Evolutionary conservation across 2,329 filamentous ascomycete genomes (phyloP).

Genomic region (Conoideocrella luteorostrata): DNA sequence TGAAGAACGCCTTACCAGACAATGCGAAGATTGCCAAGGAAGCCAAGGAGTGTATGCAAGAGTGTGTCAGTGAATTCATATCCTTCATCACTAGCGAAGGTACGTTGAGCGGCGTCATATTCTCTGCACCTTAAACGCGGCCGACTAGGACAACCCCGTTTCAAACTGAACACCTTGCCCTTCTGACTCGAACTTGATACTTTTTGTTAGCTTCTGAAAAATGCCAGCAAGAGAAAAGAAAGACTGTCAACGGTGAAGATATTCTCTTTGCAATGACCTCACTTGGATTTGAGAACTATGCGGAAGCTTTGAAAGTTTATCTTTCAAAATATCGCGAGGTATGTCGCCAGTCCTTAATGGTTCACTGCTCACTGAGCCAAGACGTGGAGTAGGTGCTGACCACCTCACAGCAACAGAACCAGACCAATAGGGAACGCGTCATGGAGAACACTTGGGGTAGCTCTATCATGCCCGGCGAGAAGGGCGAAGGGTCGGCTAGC

Average conservation of each 20-base stretch:
- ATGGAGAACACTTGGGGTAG: constrained; percentile 28
- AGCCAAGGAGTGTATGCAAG: constrained; percentile 99
- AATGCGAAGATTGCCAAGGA: constrained; percentile 99
- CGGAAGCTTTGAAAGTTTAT: constrained; percentile 96
- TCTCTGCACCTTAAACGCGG: too few relatives aligned
- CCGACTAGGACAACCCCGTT: background rate
- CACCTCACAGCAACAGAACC: constrained; percentile 32
- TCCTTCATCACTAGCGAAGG: constrained; percentile 99
- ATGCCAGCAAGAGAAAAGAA: constrained; percentile 98
- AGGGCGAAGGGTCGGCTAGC: constrained; percentile 22
- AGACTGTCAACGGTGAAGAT: constrained; percentile 98
- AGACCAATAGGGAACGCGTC: constrained; percentile 33
- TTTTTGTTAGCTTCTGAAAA: constrained; percentile 78
- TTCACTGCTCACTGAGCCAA: background rate
- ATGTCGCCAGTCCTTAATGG: constrained; percentile 31
- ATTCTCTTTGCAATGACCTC: constrained; percentile 99
- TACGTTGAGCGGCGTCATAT: constrained; percentile 37
- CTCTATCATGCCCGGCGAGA: constrained; percentile 26
- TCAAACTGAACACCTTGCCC: background rate
- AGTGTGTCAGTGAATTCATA: constrained; percentile 99
- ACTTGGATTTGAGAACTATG: constrained; percentile 96
- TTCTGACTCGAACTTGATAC: constrained; percentile 2
- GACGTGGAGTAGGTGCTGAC: constrained; percentile 11
- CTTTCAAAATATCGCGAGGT: constrained; percentile 97
- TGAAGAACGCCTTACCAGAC: constrained; percentile 95